These are phyloP conservation scores for Rhynchosporium secalis DNA, from an alignment of 2,329 filamentous ascomycete species.

Conservation along the genomic window DNA sequence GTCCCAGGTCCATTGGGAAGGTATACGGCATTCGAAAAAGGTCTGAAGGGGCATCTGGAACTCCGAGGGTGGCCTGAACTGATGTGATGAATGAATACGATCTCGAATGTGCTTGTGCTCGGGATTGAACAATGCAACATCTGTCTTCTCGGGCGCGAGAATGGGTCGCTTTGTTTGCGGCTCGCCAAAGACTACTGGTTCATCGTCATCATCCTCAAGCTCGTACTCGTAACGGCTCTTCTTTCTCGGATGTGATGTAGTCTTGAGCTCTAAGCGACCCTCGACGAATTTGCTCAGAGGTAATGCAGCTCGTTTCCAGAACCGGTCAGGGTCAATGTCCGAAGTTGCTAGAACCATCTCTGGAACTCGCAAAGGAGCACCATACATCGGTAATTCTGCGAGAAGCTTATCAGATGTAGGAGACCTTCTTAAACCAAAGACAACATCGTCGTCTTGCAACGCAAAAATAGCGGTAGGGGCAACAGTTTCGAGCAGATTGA, in stretches of 20 bases:
- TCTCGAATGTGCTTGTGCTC: constrained; percentile 90
- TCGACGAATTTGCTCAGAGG: constrained; percentile 86
- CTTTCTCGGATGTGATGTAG: constrained; percentile 67
- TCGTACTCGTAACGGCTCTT: constrained; percentile 80
- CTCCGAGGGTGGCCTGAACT: constrained; percentile 90
- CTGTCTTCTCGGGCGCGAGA: constrained; percentile 66
- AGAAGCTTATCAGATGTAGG: constrained; percentile 74
- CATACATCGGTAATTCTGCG: constrained; percentile 78
- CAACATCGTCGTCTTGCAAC: constrained; percentile 77
- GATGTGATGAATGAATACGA: constrained; percentile 84
- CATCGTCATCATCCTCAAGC: constrained; percentile 68
- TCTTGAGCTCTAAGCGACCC: constrained; percentile 71
- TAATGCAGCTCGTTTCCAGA: constrained; percentile 74
- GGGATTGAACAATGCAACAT: constrained; percentile 84
- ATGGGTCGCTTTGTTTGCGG: constrained; percentile 40
- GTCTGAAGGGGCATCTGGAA: constrained; percentile 84
- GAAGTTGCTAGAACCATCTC: constrained; percentile 57
- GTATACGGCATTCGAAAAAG: constrained; percentile 84
- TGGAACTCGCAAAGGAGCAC: constrained; percentile 60
- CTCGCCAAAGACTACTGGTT: constrained; percentile 44
- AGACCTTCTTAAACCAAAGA: constrained; percentile 75
- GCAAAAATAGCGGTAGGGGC: constrained; percentile 80
- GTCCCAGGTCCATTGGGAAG: constrained; percentile 86
- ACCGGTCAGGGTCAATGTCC: constrained; percentile 65
- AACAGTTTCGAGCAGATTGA: constrained; percentile 46